Conservation (phyloP, 768 basidiomycete species). For the Flagelloscypha sp. region DNA sequence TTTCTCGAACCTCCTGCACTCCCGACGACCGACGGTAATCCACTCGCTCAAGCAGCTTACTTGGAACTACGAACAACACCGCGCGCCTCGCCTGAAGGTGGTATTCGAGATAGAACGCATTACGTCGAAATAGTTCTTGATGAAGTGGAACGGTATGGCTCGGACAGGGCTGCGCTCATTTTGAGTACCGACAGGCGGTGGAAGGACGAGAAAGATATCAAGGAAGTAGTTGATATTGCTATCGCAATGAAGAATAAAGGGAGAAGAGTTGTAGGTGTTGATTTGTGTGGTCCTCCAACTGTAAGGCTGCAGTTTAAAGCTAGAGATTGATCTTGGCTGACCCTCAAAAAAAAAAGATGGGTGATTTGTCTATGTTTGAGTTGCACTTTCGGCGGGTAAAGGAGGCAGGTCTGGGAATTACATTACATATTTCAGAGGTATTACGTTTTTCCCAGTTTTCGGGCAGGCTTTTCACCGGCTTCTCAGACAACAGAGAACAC, state of each 20-base stretch:
- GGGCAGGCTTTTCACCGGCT: background rate
- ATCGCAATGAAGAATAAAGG: constrained; percentile 46
- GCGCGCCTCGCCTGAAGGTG: constrained; percentile 43
- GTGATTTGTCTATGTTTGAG: constrained; percentile 45
- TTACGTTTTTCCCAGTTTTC: constrained; percentile 4
- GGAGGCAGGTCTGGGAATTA: constrained; percentile 58
- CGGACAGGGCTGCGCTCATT: constrained; percentile 48
- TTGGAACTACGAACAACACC: constrained; percentile 84
- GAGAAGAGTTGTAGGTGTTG: constrained; percentile 64
- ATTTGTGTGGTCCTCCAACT: constrained; percentile 71
- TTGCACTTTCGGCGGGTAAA: constrained; percentile 47
- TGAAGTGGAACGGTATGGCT: constrained; percentile 51
- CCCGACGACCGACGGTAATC: too few relatives aligned
- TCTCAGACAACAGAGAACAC: constrained; percentile 40
- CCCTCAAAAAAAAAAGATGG: too few relatives aligned
- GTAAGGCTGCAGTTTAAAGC: constrained; percentile 15
- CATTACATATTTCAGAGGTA: constrained; percentile 80
- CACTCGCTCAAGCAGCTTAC: constrained; percentile 66
- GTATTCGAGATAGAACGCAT: constrained; percentile 44
- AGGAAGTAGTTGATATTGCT: constrained; percentile 53
- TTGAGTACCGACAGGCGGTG: constrained; percentile 68
- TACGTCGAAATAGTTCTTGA: constrained; percentile 63
- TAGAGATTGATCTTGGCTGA: background rate
- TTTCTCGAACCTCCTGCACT: constrained; percentile 57
- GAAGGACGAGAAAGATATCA: constrained; percentile 46